phyloP scores from a whole-genome alignment of 148 eudicot species.

The Silene latifolia region DNA sequence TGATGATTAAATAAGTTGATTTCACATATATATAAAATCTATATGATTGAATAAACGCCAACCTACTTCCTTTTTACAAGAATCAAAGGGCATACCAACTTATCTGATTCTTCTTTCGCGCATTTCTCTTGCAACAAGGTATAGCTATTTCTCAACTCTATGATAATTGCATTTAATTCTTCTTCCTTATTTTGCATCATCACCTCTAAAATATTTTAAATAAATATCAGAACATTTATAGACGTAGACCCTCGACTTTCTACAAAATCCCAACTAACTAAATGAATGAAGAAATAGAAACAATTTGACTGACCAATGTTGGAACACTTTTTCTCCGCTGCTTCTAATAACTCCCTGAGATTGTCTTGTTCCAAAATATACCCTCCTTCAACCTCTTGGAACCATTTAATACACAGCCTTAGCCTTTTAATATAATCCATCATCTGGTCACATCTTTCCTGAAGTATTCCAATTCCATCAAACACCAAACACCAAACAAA shows the following conservation, averaged over 20 bases:
- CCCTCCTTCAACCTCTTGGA: slow-evolving; percentile 80
- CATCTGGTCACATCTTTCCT: slow-evolving; percentile 97
- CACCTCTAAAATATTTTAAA: slow-evolving; percentile 46
- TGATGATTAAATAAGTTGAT: slow-evolving; percentile 9
- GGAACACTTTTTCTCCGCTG: slow-evolving; percentile 56
- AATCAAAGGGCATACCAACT: slow-evolving; percentile 48
- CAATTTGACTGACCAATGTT: slow-evolving; percentile 58
- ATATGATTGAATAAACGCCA: not conserved
- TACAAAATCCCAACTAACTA: not conserved
- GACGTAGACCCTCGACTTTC: not conserved
- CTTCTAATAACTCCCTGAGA: slow-evolving; percentile 48
- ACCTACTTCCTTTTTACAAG: not conserved
- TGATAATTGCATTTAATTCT: slow-evolving; percentile 76
- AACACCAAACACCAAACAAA: slow-evolving; percentile 10
- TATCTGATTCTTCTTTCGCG: slow-evolving; percentile 66
- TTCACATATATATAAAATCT: not conserved
- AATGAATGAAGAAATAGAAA: slow-evolving; percentile 5
- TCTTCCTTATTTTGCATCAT: slow-evolving; percentile 84
- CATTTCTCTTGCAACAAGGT: slow-evolving; percentile 67
- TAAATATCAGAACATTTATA: not conserved
- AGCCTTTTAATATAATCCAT: slow-evolving; percentile 74
- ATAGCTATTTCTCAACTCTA: slow-evolving; percentile 70
- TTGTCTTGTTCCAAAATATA: slow-evolving; percentile 64
- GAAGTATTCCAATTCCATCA: slow-evolving; percentile 21
- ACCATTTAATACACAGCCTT: slow-evolving; percentile 78